Conservation (phyloP, 371 early-diverging fungal species). For the Blastocladiella emersonii region DNA sequence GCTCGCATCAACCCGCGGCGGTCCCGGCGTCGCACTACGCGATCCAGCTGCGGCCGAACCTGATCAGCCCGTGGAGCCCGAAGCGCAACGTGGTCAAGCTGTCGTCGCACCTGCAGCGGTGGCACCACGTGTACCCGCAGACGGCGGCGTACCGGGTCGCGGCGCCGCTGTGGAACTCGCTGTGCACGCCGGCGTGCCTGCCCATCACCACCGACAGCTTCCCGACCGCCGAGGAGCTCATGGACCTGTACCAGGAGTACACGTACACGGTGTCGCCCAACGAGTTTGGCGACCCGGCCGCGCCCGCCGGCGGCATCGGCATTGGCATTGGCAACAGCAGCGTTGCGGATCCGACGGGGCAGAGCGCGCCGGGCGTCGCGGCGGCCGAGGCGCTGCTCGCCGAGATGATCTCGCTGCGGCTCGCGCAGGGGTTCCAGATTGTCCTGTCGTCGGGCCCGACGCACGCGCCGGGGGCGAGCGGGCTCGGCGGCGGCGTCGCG, state of each 20-base stretch:
- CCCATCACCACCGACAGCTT: conserved; percentile 85
- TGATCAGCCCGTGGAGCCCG: conserved; percentile 60
- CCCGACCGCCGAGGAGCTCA: conserved; percentile 60
- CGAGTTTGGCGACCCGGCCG: conserved; percentile 21
- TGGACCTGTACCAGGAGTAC: conserved; percentile 56
- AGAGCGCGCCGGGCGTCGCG: too few relatives aligned
- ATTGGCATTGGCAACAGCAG: background rate
- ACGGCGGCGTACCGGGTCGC: background rate
- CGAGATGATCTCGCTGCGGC: conserved; percentile 76
- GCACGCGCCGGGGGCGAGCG: conserved; percentile 1
- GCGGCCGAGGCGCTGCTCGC: conserved; percentile 42
- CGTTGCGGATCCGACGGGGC: too few relatives aligned
- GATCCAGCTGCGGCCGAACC: conserved; percentile 7
- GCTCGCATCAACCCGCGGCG: too few relatives aligned
- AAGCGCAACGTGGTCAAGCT: conserved; percentile 39
- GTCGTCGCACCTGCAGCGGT: conserved; percentile 53
- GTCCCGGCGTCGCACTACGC: background rate
- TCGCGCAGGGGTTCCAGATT: conserved; percentile 89
- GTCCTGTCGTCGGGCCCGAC: too few relatives aligned
- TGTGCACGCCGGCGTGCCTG: conserved; percentile 83
- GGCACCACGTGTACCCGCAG: conserved; percentile 56
- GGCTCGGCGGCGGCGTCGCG: background rate
- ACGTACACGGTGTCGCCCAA: conserved; percentile 65
- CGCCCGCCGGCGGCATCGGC: conserved; percentile 10
- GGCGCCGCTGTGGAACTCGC: conserved; percentile 51